Evolutionary conservation across 345 rosid species (phyloP).

Genomic region (Cardamine chenopodiifolia): DNA sequence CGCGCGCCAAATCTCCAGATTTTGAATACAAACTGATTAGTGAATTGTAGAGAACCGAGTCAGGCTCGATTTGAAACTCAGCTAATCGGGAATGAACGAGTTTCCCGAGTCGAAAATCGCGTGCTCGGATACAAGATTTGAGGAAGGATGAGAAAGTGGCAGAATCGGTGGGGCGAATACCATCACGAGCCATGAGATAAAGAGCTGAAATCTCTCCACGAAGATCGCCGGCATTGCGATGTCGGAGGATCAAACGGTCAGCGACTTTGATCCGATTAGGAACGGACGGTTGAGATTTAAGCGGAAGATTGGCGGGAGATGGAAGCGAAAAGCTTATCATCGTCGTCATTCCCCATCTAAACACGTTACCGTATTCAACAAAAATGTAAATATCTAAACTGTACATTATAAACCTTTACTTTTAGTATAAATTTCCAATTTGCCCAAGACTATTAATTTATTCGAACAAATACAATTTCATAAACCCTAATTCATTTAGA

Average conservation of each 20-base stretch:
- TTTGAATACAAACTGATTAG: constrained; percentile 73
- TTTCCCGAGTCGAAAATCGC: constrained; percentile 58
- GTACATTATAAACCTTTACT: background rate
- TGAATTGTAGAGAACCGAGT: constrained; percentile 64
- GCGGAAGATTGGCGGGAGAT: constrained; percentile 52
- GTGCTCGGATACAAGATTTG: constrained; percentile 71
- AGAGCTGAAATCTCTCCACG: constrained; percentile 60
- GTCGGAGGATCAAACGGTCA: constrained; percentile 49
- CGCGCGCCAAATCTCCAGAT: constrained; percentile 53
- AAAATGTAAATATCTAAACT: background rate
- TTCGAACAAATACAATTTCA: background rate
- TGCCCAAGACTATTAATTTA: background rate
- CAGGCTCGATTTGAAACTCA: constrained; percentile 51
- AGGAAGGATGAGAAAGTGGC: constrained; percentile 67
- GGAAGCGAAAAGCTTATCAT: constrained; percentile 46
- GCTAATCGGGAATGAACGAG: constrained; percentile 53
- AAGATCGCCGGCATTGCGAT: constrained; percentile 60
- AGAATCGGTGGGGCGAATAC: constrained; percentile 50
- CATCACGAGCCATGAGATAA: constrained; percentile 48
- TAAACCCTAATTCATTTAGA: constrained; percentile 45
- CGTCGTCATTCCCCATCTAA: constrained; percentile 41
- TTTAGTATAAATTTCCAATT: background rate
- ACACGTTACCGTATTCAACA: constrained; percentile 8
- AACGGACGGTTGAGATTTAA: constrained; percentile 40
- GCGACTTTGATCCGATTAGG: constrained; percentile 32